These are phyloP conservation scores for Beta vulgaris DNA, from an alignment of 148 eudicot species.

Conservation along the genomic window DNA sequence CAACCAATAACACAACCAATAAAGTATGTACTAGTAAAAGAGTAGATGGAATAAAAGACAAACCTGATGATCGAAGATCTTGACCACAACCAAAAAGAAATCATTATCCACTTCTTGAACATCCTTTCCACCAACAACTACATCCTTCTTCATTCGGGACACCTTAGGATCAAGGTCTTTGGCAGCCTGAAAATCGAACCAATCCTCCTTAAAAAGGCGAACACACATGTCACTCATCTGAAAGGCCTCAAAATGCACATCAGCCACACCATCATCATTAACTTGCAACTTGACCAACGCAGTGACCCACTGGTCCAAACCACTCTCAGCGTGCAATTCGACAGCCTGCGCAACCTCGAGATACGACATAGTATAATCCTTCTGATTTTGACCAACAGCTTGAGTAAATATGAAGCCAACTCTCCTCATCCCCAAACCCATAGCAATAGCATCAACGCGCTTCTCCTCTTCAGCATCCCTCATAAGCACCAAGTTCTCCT, in stretches of 20 bases:
- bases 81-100: slow-evolving; percentile 90
- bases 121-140: slow-evolving; percentile 92
- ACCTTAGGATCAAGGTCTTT: slow-evolving; percentile 68
- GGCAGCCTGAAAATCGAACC: slow-evolving; percentile 58
- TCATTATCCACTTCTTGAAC: slow-evolving; percentile 88
- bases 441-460: slow-evolving; percentile 73
- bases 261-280: slow-evolving; percentile 81
- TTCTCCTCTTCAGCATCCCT: slow-evolving; percentile 79
- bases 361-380: slow-evolving; percentile 76
- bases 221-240: slow-evolving; percentile 98
- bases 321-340: slow-evolving; percentile 75
- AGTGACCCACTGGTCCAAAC: slow-evolving; percentile 95
- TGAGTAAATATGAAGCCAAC: slow-evolving; percentile 95
- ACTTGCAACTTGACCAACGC: slow-evolving; percentile 86
- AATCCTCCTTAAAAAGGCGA: slow-evolving; percentile 79
- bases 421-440: slow-evolving; percentile 80
- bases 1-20: not conserved
- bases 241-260: slow-evolving; percentile 96
- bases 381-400: slow-evolving; percentile 68
- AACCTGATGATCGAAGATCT: slow-evolving; percentile 93
- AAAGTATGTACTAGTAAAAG: slow-evolving; percentile 1
- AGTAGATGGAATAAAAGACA: not conserved
- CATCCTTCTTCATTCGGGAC: slow-evolving; percentile 90
- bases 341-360: slow-evolving; percentile 78
- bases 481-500: slow-evolving; percentile 55